Evolutionary conservation across 2,329 filamentous ascomycete species (phyloP), one percentile per base, ranked within the genome.

Genomic region (Monosporascus cannonballus): DNA sequence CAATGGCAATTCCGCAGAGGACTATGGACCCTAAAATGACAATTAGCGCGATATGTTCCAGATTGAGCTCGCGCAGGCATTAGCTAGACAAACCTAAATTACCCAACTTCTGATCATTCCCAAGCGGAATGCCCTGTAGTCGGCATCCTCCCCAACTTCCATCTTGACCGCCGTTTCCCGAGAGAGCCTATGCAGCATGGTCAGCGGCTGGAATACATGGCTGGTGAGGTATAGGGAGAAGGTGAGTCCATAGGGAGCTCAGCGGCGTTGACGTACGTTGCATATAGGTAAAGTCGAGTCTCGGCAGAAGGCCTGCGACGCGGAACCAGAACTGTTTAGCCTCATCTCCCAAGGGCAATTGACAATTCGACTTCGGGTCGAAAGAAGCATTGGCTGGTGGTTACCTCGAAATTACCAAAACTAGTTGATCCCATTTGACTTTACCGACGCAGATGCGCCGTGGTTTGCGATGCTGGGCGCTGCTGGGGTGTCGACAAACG

Each of bases 221-320:
- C 47, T 45, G 46, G 20, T 8, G 39, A 41, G 27, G 30, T 34
- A 14, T 34, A 14, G 30, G 30, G 30, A 34, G 30, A 34, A 34
- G 11, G 5, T 11, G 30, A 3, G 30, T 34, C 30, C 30, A 34
- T 5, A 4, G 11, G 30, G 30, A 34, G 30, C 30, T 14, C 30
- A 22, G 47, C 25, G 38, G 36, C 22, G 50, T 47, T 55, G 51
- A 81, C 86, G 64, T 80, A 92, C 88, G 79, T 93, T 93, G 78
- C 89, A 94, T 64, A 93, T 77, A 51, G 89, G 89, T 64, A 93
- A 77, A 53, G 88, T 92, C 63, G 89, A 89, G 74, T 92, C 88
- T 68, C 82, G 86, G 78, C 89, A 94, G 70, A 94, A 92, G 67
- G 87, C 75, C 88, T 93, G 65, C 22, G 42, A 66, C 54, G 47